Percentiles rank a stretch among this genome's conserved stretches.
Conservation (phyloP, 2,329 filamentous ascomycete genomes). For the Tolypocladium pustulatum region DNA sequence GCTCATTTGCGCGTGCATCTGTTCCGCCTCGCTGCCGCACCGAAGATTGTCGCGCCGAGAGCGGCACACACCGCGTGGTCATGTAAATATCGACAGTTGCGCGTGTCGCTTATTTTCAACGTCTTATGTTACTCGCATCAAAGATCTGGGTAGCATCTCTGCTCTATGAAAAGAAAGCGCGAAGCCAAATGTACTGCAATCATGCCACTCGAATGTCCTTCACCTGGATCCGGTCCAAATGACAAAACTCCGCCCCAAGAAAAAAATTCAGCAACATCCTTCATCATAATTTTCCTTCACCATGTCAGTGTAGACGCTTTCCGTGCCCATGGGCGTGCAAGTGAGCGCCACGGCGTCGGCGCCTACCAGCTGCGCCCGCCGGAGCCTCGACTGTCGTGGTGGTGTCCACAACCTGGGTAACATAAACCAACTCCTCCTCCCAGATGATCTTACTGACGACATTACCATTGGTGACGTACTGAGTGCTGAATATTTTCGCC, state of each 20-base stretch:
- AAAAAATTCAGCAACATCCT: conserved; percentile 7
- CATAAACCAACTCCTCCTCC: conserved; percentile 43
- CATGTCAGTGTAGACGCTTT: conserved; percentile 11
- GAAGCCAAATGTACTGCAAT: conserved; percentile 24
- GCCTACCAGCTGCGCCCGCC: conserved; percentile 5
- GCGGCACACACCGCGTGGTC: no score
- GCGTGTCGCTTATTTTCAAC: conserved; percentile 8
- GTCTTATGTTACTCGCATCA: conserved; percentile 18
- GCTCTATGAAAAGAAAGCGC: conserved; percentile 21
- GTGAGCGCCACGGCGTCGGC: conserved; percentile 20
- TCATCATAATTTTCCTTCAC: conserved; percentile 6
- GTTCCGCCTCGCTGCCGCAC: not conserved
- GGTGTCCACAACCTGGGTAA: conserved; percentile 32
- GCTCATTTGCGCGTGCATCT: not conserved
- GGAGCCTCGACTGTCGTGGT: conserved; percentile 27
- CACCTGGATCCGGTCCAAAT: conserved; percentile 27
- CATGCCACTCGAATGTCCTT: conserved; percentile 17
- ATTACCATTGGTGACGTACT: conserved; percentile 39
- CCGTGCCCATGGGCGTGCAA: conserved; percentile 28
- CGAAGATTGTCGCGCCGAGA: not conserved
- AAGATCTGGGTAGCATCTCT: conserved; percentile 19
- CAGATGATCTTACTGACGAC: conserved; percentile 46
- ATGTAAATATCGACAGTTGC: not conserved
- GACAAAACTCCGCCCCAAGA: conserved; percentile 7
- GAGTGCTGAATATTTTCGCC: conserved; percentile 33